Evolutionary conservation across 1,139 yeast genomes (phyloP).

Genomic region (Pichia inconspicua): DNA sequence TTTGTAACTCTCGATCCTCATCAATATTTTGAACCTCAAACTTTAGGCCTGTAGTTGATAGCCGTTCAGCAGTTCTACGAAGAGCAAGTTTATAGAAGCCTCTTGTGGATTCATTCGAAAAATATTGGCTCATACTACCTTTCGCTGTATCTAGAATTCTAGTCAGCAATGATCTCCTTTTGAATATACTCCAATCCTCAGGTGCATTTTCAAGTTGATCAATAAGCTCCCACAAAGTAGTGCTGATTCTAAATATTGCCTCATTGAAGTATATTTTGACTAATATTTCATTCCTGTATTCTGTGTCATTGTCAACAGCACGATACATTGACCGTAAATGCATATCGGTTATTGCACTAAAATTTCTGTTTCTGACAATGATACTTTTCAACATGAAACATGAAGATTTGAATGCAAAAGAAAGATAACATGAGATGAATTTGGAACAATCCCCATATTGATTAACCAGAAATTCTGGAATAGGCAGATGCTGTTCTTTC

Average conservation of each 20-base stretch:
- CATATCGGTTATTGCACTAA: slow-evolving; percentile 2
- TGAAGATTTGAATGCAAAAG: neutral
- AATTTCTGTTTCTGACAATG: slow-evolving; percentile 2
- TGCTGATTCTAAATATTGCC: slow-evolving; percentile 2
- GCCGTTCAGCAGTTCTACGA: neutral
- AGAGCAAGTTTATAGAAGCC: neutral
- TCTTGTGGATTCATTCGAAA: neutral
- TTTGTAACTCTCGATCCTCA: neutral
- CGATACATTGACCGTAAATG: slow-evolving; percentile 1
- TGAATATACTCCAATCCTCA: neutral
- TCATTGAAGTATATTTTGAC: slow-evolving; percentile 5
- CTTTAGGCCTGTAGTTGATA: neutral
- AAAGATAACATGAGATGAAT: slow-evolving; percentile 3
- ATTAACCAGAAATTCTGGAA: slow-evolving; percentile 3
- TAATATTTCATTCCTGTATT: slow-evolving; percentile 1
- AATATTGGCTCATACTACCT: neutral
- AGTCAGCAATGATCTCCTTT: neutral
- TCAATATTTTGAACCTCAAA: neutral
- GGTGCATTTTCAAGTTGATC: neutral
- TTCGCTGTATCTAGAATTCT: neutral
- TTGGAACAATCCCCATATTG: slow-evolving; percentile 7
- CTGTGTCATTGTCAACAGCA: neutral
- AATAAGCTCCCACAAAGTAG: neutral
- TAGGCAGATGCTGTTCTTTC: neutral
- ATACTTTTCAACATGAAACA: slow-evolving; percentile 4